Evolutionary conservation across 2,329 filamentous ascomycete genomes (phyloP), one percentile per base, ranked within the genome.

Genomic region (Alternaria viburni): DNA sequence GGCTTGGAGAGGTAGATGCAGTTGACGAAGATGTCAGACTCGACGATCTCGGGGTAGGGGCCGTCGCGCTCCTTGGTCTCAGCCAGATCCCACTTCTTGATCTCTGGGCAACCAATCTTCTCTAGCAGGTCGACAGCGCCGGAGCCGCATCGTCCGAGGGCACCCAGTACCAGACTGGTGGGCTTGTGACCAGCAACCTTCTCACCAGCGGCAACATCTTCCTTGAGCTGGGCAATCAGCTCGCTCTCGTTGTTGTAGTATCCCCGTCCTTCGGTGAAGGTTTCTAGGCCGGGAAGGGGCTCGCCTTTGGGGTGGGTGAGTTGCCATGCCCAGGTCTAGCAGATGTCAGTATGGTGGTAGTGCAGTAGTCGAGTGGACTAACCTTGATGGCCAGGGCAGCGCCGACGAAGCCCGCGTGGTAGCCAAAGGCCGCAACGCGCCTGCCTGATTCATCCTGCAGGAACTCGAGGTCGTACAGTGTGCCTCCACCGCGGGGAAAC

Each of bases 391-490:
- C 79, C 11, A 85, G 78, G 17, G 83, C 83, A 23, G 82, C 81
- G n/a, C 84, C 85, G 15, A 75, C 79, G 50, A 81, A 81, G n/a
- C 80, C 79, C 19, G 80, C 80, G 68, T 81, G 80, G 74, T 85
- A 85, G 61, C 90, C 87, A 72, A 93, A 93, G 1, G 89, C 89
- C 9, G 90, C 90, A 1, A 94, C 89, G 65, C 92, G 84, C 50
- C 91, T 85, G 41, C 91, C 91, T 28, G 83, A 85, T 67, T 90
- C 87, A 70, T 96, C 91, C 43, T 88, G 87, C 41, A 97, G 85
- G 79, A 97, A 97, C 78, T 97, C 94, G 41, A 97, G 86, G 74
- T 97, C 94, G 62, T 93, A 88, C 13, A 97, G 87, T 0, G 88
- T 90, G 70, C 93, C 92, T 58, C 89, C 88, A 61, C 92, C 93